These are phyloP conservation scores for Penicillium glabrum DNA, from an alignment of 2,329 filamentous ascomycete species.

Conservation along the genomic window DNA sequence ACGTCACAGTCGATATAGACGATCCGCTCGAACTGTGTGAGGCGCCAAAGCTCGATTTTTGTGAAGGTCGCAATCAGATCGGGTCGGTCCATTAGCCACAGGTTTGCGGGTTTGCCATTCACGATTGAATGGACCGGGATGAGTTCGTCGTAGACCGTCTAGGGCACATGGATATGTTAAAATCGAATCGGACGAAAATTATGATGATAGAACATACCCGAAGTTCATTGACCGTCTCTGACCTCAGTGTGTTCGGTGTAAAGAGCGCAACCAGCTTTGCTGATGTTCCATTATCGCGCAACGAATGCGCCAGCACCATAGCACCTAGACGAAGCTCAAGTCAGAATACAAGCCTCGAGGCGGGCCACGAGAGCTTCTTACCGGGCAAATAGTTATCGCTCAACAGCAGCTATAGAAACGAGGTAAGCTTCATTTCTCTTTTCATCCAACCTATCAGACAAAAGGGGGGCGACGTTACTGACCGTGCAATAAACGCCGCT, in stretches of 20 bases:
- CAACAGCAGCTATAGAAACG: constrained; percentile 70
- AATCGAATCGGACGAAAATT: neutral
- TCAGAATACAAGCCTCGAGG: constrained; percentile 3
- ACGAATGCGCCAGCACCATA: constrained; percentile 87
- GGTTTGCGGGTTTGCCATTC: constrained; percentile 75
- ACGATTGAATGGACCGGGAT: constrained; percentile 79
- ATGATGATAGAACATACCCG: constrained; percentile 53
- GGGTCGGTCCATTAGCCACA: constrained; percentile 86
- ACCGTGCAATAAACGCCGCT: constrained; percentile 67
- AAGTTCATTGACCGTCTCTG: constrained; percentile 74
- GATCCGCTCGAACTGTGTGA: constrained; percentile 84
- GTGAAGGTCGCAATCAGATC: constrained; percentile 93
- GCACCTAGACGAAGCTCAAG: constrained; percentile 61
- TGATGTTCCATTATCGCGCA: constrained; percentile 83
- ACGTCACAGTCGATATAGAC: constrained; percentile 95
- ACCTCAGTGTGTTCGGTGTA: constrained; percentile 75
- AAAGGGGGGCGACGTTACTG: constrained; percentile 1
- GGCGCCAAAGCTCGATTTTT: constrained; percentile 92
- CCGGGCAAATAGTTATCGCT: constrained; percentile 92
- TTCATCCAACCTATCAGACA: neutral
- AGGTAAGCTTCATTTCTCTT: constrained; percentile 7
- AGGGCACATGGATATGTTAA: constrained; percentile 21
- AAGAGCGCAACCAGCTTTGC: constrained; percentile 85
- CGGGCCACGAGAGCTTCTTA: constrained; percentile 43
- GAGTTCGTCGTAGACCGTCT: constrained; percentile 85